Evolutionary conservation across 805 yeast species (phyloP).

Genomic region (Saccharomycopsis guyanensis): DNA sequence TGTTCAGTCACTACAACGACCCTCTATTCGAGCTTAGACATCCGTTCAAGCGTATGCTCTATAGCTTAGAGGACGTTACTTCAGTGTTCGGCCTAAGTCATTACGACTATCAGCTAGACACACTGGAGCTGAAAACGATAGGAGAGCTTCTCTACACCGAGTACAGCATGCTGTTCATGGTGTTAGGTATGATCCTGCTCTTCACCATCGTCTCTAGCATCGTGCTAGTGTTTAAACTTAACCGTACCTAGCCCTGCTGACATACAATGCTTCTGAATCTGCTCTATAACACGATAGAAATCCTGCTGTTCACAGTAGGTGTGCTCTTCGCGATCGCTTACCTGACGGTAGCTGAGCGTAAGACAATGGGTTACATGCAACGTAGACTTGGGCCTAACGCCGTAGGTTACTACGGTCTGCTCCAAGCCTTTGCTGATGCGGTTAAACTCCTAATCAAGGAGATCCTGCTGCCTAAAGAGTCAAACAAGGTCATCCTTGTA

Average conservation of each 20-base stretch:
- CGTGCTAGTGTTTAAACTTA: no score
- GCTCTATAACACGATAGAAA: slow-evolving; percentile 1
- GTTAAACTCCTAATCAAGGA: slow-evolving; percentile 19
- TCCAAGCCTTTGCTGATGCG: slow-evolving; percentile 22
- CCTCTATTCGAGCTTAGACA: neutral
- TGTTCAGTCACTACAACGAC: slow-evolving; percentile 1
- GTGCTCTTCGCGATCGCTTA: slow-evolving; percentile 22
- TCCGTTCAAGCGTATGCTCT: neutral
- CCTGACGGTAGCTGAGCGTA: slow-evolving; percentile 23
- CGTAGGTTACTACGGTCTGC: slow-evolving; percentile 21
- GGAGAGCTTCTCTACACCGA: no score
- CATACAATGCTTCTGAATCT: no score
- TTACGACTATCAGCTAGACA: no score
- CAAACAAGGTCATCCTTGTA: slow-evolving; percentile 11
- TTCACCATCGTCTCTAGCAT: no score
- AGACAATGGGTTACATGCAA: slow-evolving; percentile 23
- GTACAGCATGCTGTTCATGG: no score
- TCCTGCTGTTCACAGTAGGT: slow-evolving; percentile 18
- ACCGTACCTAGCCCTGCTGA: no score
- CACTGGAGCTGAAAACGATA: no score
- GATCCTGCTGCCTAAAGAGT: slow-evolving; percentile 15
- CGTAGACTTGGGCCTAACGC: slow-evolving; percentile 23
- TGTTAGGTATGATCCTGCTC: neutral
- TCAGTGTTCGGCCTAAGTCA: no score
- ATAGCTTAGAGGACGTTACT: no score